These are phyloP conservation scores for Cordyceps farinosa DNA, from an alignment of 2,329 filamentous ascomycete genomes.

Conservation along the genomic window DNA sequence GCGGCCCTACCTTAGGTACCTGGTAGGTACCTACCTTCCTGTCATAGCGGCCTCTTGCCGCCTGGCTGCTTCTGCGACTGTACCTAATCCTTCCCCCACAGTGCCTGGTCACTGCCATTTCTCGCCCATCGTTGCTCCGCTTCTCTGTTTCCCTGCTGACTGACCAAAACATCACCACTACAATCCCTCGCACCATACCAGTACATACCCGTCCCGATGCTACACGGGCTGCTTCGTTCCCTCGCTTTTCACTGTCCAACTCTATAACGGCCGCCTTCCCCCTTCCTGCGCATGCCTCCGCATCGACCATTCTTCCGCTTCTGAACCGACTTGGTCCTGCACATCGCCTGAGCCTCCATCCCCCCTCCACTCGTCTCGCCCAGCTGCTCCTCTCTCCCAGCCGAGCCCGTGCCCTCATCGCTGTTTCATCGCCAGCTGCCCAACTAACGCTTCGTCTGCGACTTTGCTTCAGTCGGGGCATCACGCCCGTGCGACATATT, in stretches of 20 bases:
- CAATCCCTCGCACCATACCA: neutral
- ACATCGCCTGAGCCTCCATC: neutral
- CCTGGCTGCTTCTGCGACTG: too few species aligned
- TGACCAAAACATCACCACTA: constrained; percentile 14
- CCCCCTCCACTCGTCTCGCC: neutral
- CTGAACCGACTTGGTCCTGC: neutral
- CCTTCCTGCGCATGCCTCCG: neutral
- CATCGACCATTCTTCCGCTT: neutral
- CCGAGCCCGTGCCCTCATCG: neutral
- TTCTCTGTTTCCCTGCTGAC: constrained; percentile 6
- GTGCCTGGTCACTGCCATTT: neutral
- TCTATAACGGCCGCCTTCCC: neutral
- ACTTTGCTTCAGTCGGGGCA: neutral
- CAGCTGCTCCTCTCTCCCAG: neutral
- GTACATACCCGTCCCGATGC: neutral
- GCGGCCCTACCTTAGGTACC: too few species aligned
- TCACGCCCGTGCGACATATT: neutral
- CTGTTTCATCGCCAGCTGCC: constrained; percentile 9
- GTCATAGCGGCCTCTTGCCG: too few species aligned
- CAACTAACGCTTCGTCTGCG: neutral
- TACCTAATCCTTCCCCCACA: neutral
- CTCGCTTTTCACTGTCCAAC: constrained; percentile 2
- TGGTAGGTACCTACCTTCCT: too few species aligned
- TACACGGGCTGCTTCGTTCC: neutral
- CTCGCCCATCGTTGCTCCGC: constrained; percentile 3